These are phyloP conservation scores for Salix arbutifolia DNA, from an alignment of 345 rosid species.

Conservation along the genomic window DNA sequence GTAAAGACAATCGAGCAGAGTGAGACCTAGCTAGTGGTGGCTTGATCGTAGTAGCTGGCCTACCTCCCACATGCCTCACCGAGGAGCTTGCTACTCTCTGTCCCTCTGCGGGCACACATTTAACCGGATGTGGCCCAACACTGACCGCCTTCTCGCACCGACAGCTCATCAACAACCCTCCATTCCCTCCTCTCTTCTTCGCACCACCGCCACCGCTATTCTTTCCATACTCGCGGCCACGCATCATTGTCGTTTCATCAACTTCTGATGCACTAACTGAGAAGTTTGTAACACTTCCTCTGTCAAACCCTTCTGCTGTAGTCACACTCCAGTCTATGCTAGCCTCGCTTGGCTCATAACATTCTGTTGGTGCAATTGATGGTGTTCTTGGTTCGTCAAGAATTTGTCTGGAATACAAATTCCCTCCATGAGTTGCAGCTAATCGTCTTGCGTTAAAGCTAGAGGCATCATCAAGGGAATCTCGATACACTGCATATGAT, in stretches of 20 bases:
- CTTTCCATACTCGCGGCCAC: conserved; percentile 14
- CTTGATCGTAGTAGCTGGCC: conserved; percentile 23
- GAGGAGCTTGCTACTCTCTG: conserved; percentile 13
- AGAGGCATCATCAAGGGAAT: conserved; percentile 64
- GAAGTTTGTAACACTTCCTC: conserved; percentile 39
- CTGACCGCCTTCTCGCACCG: conserved; percentile 76
- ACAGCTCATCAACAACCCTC: conserved; percentile 53
- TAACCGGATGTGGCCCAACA: conserved; percentile 58
- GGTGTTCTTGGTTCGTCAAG: conserved; percentile 29
- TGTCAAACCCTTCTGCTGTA: conserved; percentile 60
- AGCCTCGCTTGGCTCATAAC: conserved; percentile 84
- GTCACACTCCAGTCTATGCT: conserved; percentile 92
- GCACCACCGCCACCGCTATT: conserved; percentile 14
- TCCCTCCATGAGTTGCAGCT: background rate
- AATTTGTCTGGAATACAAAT: conserved; percentile 14
- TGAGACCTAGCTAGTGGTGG: conserved; percentile 40
- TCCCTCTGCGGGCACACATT: conserved; percentile 19
- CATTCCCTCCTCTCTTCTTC: conserved; percentile 23
- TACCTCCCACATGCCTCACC: conserved; percentile 37
- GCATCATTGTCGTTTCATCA: conserved; percentile 28
- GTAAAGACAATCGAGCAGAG: conserved; percentile 32
- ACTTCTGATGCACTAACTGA: conserved; percentile 48
- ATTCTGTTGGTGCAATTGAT: conserved; percentile 33
- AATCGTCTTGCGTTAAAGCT: conserved; percentile 20
- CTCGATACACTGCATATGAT: conserved; percentile 29